phyloP scores from a whole-genome alignment of 495 filamentous ascomycete species.

The Jackrogersella minutella region DNA sequence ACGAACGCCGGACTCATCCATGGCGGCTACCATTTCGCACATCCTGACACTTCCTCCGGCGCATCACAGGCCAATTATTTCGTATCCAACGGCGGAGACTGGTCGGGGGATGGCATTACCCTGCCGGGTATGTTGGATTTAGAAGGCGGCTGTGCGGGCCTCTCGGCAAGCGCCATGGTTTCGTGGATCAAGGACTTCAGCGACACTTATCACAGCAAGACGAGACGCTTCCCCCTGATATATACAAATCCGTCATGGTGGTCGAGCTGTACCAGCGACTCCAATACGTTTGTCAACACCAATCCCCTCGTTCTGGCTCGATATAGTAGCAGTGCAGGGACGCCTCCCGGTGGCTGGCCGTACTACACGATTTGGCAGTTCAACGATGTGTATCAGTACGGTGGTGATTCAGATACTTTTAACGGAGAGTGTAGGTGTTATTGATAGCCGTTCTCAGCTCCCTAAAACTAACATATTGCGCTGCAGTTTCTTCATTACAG shows the following conservation, averaged over 20 bases:
- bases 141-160: conserved; percentile 65
- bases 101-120: conserved; percentile 67
- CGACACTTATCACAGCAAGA: conserved; percentile 60
- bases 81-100: conserved; percentile 67
- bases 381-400: conserved; percentile 54
- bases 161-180: conserved; percentile 62
- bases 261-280: conserved; percentile 67
- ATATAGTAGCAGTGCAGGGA: conserved; percentile 58
- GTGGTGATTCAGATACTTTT: conserved; percentile 62
- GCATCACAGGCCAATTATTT: conserved; percentile 67
- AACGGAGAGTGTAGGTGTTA: conserved; percentile 51
- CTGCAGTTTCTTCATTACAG: conserved; percentile 19
- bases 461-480: conserved; percentile 1
- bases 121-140: conserved; percentile 74
- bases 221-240: conserved; percentile 65
- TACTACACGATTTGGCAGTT: conserved; percentile 71
- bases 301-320: conserved; percentile 67
- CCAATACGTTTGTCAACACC: conserved; percentile 56
- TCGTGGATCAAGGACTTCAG: conserved; percentile 69
- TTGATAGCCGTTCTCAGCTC: not conserved
- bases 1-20: conserved; percentile 65
- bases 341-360: conserved; percentile 66
- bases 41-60: conserved; percentile 58
- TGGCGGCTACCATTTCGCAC: conserved; percentile 72
- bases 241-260: conserved; percentile 71